These are phyloP conservation scores for Exophiala alcalophila DNA, from an alignment of 2,329 filamentous ascomycete genomes.

Conservation along the genomic window DNA sequence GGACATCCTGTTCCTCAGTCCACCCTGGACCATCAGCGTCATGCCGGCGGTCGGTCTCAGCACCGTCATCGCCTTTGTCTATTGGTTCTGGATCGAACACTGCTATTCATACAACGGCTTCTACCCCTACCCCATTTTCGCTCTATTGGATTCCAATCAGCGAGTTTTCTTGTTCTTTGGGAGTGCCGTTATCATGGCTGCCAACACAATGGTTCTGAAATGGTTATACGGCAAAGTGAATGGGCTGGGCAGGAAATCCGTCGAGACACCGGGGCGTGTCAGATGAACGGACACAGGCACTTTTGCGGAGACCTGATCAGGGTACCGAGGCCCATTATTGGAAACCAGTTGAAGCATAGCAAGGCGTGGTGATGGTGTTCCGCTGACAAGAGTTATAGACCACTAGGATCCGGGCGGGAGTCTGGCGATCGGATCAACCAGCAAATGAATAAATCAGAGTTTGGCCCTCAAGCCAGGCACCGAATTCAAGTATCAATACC, in stretches of 20 bases:
- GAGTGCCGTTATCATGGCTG: constrained; percentile 69
- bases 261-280: constrained; percentile 19
- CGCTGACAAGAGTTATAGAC: too few relatives aligned
- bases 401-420: too few relatives aligned
- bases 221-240: constrained; percentile 61
- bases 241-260: constrained; percentile 33
- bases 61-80: constrained; percentile 53
- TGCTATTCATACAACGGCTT: constrained; percentile 60
- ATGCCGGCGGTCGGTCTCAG: constrained; percentile 51
- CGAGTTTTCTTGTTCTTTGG: constrained; percentile 66
- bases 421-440: too few relatives aligned
- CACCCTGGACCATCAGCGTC: constrained; percentile 58
- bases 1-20: constrained; percentile 58
- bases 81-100: constrained; percentile 64
- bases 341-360: neutral
- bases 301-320: too few relatives aligned
- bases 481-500: too few relatives aligned
- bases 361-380: too few relatives aligned
- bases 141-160: constrained; percentile 61
- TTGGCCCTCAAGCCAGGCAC: too few relatives aligned
- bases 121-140: constrained; percentile 81
- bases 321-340: neutral
- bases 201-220: constrained; percentile 66
- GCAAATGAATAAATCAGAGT: too few relatives aligned
- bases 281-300: constrained; percentile 6